Base-by-base conservation (phyloP, 2,329 filamentous ascomycete genomes). In the Diaporthe humulicola region DNA sequence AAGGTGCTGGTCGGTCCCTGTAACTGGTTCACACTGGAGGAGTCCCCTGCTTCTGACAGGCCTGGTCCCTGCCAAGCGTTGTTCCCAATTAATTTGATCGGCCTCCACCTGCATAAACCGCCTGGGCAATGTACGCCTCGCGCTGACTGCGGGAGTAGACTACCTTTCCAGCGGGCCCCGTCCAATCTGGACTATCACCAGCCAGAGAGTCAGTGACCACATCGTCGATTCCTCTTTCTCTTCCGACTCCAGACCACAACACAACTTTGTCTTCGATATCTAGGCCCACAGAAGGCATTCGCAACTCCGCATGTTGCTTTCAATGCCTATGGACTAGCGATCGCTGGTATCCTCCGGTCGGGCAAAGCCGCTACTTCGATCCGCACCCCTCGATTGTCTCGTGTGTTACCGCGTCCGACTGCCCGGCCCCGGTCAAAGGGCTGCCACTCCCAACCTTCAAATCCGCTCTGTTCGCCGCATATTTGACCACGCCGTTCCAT, bases 71-170 rank as follows among this genome's bases (percentile, higher is more conserved):
- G 64, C 64, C 64, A 69, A 69, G 64, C 48, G 48, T 19, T 38
- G 64, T 69, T 69, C 64, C 64, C 64, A 69, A 54, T 69, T 69
- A 54, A 69, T 69, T 40, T 40, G 64, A 69, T 54, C 64, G n/a
- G 48, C 64, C 48, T 28, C 33, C 64, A 54, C 64, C 48, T n/a
- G 64, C 64, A 67, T 67, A 19, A 38, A 67, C 40, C 50, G 22
- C 38, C 58, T 64, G 38, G n/a, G 36, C 36, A 40, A 60, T 22
- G 40, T 30, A 30, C 40, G 60, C 40, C 45, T 50, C 25, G 25
- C 30, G 60, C 58, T 30, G 58, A 3, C 38, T 42, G 58, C n/a
- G 38, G 10, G 6, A 38, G 33, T 38, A 38, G 19, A n/a, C n/a
- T n/a, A n/a, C n/a, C 38, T 17, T 25, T 50, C 45, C 45, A 50